Evolutionary conservation across 2,329 filamentous ascomycete genomes (phyloP).

Genomic region (Sporothrix humicola): DNA sequence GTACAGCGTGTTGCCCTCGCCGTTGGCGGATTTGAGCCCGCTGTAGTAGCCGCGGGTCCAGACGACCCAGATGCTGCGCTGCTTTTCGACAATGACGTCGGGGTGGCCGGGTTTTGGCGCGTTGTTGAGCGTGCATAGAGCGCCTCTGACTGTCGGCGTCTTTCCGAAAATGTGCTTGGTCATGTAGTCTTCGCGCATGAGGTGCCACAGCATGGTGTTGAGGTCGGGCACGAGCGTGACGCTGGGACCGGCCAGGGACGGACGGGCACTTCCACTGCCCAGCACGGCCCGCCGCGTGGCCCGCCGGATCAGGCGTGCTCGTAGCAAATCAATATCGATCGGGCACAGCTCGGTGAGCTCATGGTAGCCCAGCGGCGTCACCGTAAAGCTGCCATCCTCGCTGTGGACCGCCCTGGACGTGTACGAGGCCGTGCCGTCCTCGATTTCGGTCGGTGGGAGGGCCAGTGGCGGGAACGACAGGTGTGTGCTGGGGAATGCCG

Average conservation of each 20-base stretch:
- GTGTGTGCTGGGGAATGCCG: slow-evolving; percentile 73
- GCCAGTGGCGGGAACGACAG: slow-evolving; percentile 61
- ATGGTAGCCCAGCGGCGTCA: slow-evolving; percentile 58
- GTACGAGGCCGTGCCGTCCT: neutral
- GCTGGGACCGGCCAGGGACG: slow-evolving; percentile 46
- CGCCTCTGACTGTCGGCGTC: slow-evolving; percentile 70
- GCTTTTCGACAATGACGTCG: slow-evolving; percentile 37
- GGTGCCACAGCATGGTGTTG: slow-evolving; percentile 75
- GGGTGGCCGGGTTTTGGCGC: slow-evolving; percentile 33
- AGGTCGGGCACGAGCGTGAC: slow-evolving; percentile 73
- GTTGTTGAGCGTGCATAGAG: slow-evolving; percentile 62
- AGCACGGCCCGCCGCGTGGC: slow-evolving; percentile 31
- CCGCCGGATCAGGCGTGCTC: slow-evolving; percentile 52
- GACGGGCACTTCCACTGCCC: neutral
- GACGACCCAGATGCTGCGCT: slow-evolving; percentile 71
- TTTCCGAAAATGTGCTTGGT: slow-evolving; percentile 64
- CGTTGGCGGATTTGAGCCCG: slow-evolving; percentile 51
- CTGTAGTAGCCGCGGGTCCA: slow-evolving; percentile 73
- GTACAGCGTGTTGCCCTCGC: slow-evolving; percentile 69
- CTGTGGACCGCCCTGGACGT: slow-evolving; percentile 35
- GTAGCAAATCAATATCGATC: slow-evolving; percentile 68
- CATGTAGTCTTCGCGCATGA: slow-evolving; percentile 81
- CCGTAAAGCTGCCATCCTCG: slow-evolving; percentile 37
- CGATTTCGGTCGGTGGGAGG: neutral
- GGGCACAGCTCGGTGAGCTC: slow-evolving; percentile 67